Evolutionary conservation across 345 rosid species (phyloP).

Genomic region (Salix udensis): DNA sequence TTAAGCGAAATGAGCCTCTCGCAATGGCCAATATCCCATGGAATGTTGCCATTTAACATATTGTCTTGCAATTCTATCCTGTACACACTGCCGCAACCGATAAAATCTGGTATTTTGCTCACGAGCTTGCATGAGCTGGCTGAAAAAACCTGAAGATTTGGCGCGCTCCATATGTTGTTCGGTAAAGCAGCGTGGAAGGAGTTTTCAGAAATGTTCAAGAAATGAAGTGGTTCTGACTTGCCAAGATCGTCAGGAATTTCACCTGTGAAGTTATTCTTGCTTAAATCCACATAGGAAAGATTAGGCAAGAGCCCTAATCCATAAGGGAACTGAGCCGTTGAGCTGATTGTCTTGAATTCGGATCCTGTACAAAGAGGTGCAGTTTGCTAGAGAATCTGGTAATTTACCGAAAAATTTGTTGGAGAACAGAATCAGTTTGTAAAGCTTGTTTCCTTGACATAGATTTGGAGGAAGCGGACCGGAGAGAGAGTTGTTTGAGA

Average conservation of each 20-base stretch:
- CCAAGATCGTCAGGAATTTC: constrained; percentile 70
- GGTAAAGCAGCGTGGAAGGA: constrained; percentile 50
- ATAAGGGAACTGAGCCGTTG: constrained; percentile 64
- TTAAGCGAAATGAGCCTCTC: constrained; percentile 70
- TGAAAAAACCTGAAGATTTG: constrained; percentile 63
- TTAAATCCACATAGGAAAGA: constrained; percentile 63
- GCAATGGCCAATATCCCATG: constrained; percentile 79
- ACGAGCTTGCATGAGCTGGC: constrained; percentile 52
- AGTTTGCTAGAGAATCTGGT: constrained; percentile 53
- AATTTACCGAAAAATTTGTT: constrained; percentile 50
- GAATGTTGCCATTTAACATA: constrained; percentile 64
- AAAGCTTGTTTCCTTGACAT: constrained; percentile 67
- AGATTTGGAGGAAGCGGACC: constrained; percentile 76
- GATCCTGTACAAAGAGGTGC: constrained; percentile 60
- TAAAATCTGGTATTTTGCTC: constrained; percentile 67
- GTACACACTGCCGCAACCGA: constrained; percentile 64
- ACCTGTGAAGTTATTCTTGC: constrained; percentile 65
- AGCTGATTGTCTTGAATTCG: constrained; percentile 63
- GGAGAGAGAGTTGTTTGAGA: constrained; percentile 61
- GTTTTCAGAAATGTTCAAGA: constrained; percentile 71
- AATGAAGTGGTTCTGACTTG: constrained; percentile 52
- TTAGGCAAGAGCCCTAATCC: constrained; percentile 68
- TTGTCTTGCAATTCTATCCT: constrained; percentile 77
- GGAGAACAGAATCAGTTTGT: constrained; percentile 82
- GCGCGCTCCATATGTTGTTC: constrained; percentile 56